These are phyloP conservation scores for Delitschia confertaspora DNA, from an alignment of 495 filamentous ascomycete genomes.

Conservation along the genomic window DNA sequence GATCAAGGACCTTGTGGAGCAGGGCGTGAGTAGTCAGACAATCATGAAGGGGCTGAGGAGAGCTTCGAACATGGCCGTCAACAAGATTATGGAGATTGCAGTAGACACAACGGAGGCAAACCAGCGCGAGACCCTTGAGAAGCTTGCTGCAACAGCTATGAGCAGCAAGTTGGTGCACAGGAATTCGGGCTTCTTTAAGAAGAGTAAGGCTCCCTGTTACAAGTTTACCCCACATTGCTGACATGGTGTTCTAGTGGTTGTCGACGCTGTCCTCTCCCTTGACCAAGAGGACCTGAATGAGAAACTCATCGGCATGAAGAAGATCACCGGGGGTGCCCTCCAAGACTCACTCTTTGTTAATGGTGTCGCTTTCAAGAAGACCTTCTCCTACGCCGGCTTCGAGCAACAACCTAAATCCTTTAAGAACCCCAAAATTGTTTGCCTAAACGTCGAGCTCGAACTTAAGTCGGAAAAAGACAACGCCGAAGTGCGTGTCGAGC, in stretches of 20 bases:
- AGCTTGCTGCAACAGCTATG: slow-evolving; percentile 95
- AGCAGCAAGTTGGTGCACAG: slow-evolving; percentile 98
- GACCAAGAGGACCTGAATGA: slow-evolving; percentile 97
- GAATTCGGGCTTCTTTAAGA: slow-evolving; percentile 93
- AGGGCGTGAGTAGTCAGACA: slow-evolving; percentile 92
- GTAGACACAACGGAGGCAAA: slow-evolving; percentile 78
- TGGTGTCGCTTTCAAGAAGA: slow-evolving; percentile 99
- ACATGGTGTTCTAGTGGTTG: slow-evolving; percentile 58
- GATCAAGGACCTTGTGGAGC: slow-evolving; percentile 87
- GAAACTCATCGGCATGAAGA: slow-evolving; percentile 96
- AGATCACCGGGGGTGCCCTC: slow-evolving; percentile 90
- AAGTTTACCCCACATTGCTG: too few species aligned
- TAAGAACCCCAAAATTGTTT: slow-evolving; percentile 86
- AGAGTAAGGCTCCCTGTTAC: slow-evolving; percentile 77
- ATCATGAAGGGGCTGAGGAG: slow-evolving; percentile 94
- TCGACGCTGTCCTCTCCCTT: slow-evolving; percentile 91
- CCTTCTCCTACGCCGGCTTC: slow-evolving; percentile 97
- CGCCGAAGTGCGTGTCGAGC: slow-evolving; percentile 93
- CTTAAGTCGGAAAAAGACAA: slow-evolving; percentile 99
- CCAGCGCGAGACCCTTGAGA: slow-evolving; percentile 78
- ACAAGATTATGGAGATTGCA: slow-evolving; percentile 97
- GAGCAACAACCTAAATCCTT: slow-evolving; percentile 98
- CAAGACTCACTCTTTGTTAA: slow-evolving; percentile 97
- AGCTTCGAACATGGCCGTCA: slow-evolving; percentile 85
- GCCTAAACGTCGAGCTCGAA: slow-evolving; percentile 94